A percentile compares a stretch with the other conserved stretches of the same genome.
phyloP scores from a whole-genome alignment of 331 rosid genomes.

The Quercus tomentella region DNA sequence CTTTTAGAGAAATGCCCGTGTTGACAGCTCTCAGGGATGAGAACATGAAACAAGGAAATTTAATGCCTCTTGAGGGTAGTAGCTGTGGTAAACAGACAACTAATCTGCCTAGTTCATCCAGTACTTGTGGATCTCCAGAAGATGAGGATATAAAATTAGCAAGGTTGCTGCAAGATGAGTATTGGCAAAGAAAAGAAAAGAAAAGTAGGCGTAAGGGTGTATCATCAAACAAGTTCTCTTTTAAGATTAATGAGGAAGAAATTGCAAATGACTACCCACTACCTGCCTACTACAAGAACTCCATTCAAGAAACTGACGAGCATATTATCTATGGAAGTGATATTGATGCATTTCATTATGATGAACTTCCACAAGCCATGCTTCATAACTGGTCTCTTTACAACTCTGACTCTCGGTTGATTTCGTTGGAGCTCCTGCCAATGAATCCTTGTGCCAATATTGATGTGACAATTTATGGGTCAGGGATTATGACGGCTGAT shows the following conservation, averaged over 20 bases:
- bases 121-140: slow-evolving; percentile 25
- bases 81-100: slow-evolving; percentile 21
- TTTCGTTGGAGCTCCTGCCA: slow-evolving; percentile 92
- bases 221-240: slow-evolving; percentile 51
- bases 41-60: slow-evolving; percentile 38
- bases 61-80: slow-evolving; percentile 30
- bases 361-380: slow-evolving; percentile 80
- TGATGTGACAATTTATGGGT: slow-evolving; percentile 85
- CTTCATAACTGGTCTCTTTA: slow-evolving; percentile 88
- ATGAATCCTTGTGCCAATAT: slow-evolving; percentile 90
- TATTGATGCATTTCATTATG: slow-evolving; percentile 36
- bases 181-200: slow-evolving; percentile 62
- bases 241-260: slow-evolving; percentile 89
- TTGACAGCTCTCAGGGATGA: slow-evolving; percentile 64
- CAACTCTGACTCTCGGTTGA: slow-evolving; percentile 78
- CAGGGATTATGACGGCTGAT: slow-evolving; percentile 77
- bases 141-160: slow-evolving; percentile 78
- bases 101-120: slow-evolving; percentile 24
- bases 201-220: slow-evolving; percentile 36
- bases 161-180: slow-evolving; percentile 73
- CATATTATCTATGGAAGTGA: slow-evolving; percentile 56
- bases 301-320: slow-evolving; percentile 72
- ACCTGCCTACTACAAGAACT: slow-evolving; percentile 79
- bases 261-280: slow-evolving; percentile 91
- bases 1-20: slow-evolving; percentile 57